Base-by-base conservation (phyloP, 1,284 basidiomycete genomes). In the Mycena citricolor region DNA sequence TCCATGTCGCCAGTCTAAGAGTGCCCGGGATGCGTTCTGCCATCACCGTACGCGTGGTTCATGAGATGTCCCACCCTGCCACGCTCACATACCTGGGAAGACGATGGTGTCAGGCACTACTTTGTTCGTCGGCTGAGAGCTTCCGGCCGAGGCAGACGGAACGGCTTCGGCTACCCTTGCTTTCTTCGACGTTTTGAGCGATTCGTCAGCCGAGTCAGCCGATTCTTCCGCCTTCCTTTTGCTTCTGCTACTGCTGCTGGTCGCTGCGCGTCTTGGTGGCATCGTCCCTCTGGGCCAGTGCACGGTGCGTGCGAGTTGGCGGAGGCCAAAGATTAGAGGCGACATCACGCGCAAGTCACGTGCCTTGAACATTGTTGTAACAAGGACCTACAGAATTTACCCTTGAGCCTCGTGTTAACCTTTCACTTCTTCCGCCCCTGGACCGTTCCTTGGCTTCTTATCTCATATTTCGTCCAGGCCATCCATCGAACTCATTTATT, bases 61-160 rank as follows among this genome's bases (percentile, higher is more conserved):
- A 4, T n/a, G 25, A 14, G 30, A 13, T 17, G 14, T 8, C 28
- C 32, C 13, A 13, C 12, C 5, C 22, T 24, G 13, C 2, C 16
- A 33, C 22, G 38, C 36, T 11, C 28, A 14, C 37, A n/a, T 32
- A 50, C 48, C 32, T n/a, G 80, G 73, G 57, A 89, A 83, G 11
- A 60, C 48, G 37, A 90, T 79, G 25, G 68, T 61, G n/a, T 66
- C 70, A n/a, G 86, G 87, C 3, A 90, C 55, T 1, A 75, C 73
- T 59, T 80, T 87, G 63, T 90, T 90, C 39, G 76, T 88, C 25
- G 83, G 85, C 57, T 86, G 84, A 0, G 68, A 67, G 46, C 74
- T 77, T n/a, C n/a, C n/a, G n/a, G n/a, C n/a, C n/a, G n/a, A n/a
- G n/a, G n/a, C n/a, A n/a, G n/a, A n/a, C 34, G 29, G 41, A n/a